These are phyloP conservation scores for Candida tibetensis DNA, from an alignment of 805 yeast genomes.

Conservation along the genomic window DNA sequence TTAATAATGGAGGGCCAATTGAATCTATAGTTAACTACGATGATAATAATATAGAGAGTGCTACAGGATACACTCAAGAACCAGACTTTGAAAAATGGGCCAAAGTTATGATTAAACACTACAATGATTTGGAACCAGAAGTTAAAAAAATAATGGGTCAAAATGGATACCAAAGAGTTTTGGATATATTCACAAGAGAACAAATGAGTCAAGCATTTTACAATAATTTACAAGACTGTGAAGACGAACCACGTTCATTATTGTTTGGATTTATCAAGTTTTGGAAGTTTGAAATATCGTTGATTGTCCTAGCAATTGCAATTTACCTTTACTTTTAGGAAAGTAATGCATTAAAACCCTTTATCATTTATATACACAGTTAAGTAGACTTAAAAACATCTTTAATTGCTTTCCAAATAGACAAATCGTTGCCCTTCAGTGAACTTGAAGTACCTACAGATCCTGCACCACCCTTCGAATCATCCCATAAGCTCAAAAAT, in stretches of 20 bases:
- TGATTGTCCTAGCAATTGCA: constrained; percentile 5
- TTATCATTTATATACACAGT: neutral
- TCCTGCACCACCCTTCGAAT: constrained; percentile 9
- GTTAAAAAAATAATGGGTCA: constrained; percentile 26
- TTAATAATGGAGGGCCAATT: constrained; percentile 87
- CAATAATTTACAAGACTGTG: constrained; percentile 10
- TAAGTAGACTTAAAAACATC: constrained; percentile 18
- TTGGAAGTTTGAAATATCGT: constrained; percentile 10
- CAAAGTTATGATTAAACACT: constrained; percentile 41
- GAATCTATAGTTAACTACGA: constrained; percentile 59
- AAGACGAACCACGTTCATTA: neutral
- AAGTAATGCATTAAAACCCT: neutral
- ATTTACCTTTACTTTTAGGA: constrained; percentile 1
- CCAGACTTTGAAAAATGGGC: constrained; percentile 55
- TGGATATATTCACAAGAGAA: constrained; percentile 41
- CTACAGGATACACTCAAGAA: constrained; percentile 64
- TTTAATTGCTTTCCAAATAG: constrained; percentile 31
- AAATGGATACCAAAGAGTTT: constrained; percentile 38
- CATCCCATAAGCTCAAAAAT: constrained; percentile 7
- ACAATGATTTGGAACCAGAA: constrained; percentile 18
- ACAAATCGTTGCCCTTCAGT: neutral
- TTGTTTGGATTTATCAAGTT: constrained; percentile 6
- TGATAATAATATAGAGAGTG: constrained; percentile 26
- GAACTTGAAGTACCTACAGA: neutral
- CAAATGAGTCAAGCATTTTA: constrained; percentile 39